Evolutionary conservation across 176 grass and related monocot genomes (phyloP).

Genomic region (Rhipidocladum racemiflorum): DNA sequence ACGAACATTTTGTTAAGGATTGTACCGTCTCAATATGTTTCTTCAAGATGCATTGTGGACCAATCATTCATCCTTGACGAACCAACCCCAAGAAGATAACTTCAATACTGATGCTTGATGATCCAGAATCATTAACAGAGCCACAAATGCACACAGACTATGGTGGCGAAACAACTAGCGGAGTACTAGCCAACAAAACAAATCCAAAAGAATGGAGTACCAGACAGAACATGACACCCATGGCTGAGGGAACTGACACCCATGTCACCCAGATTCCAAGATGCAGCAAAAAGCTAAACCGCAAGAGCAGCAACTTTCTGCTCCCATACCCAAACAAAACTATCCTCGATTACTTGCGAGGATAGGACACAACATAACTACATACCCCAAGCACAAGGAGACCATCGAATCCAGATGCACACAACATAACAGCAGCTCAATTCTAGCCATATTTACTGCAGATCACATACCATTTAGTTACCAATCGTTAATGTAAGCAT

Average conservation of each 20-base stretch:
- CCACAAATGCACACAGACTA: too few relatives aligned
- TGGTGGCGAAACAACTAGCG: not conserved
- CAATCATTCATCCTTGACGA: not conserved
- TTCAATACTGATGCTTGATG: not conserved
- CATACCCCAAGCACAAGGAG: too few relatives aligned
- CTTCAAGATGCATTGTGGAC: not conserved
- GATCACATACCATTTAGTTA: not conserved
- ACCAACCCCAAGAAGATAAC: not conserved
- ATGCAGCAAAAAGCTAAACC: constrained; percentile 13
- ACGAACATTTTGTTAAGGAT: not conserved
- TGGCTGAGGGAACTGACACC: constrained; percentile 31
- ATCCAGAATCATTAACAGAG: not conserved
- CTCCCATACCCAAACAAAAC: not conserved
- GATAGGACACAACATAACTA: not conserved
- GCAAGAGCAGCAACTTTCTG: not conserved
- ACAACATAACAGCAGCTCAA: not conserved
- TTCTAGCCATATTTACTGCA: not conserved
- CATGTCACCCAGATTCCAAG: constrained; percentile 30
- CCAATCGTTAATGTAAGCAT: not conserved
- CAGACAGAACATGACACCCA: constrained; percentile 24
- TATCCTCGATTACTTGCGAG: not conserved
- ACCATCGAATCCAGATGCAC: not conserved
- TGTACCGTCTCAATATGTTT: not conserved
- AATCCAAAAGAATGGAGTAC: not conserved
- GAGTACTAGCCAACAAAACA: not conserved